Evolutionary conservation across 2,329 filamentous ascomycete genomes (phyloP).

Genomic region (Aspergillus proliferans): DNA sequence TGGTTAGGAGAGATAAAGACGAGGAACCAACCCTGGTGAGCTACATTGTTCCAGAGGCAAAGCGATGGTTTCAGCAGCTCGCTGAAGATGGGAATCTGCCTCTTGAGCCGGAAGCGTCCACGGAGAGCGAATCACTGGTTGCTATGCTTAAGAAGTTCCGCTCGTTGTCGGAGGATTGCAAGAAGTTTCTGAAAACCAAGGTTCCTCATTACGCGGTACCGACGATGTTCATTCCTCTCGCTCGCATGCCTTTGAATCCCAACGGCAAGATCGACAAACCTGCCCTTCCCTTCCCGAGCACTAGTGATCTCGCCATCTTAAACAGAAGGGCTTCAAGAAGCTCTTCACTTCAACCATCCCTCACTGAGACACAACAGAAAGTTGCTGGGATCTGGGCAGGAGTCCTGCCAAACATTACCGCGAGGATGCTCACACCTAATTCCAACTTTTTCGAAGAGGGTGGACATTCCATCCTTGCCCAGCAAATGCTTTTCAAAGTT

Average conservation of each 20-base stretch:
- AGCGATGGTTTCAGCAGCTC: conserved; percentile 36
- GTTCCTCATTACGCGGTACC: conserved; percentile 72
- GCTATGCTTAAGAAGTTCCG: conserved; percentile 56
- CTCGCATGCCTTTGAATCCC: conserved; percentile 71
- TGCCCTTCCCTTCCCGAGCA: conserved; percentile 73
- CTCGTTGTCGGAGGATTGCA: conserved; percentile 52
- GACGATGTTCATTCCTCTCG: conserved; percentile 64
- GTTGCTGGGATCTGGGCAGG: conserved; percentile 69
- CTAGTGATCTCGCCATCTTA: conserved; percentile 57
- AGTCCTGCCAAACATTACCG: conserved; percentile 60
- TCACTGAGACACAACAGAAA: conserved; percentile 55
- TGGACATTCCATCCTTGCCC: conserved; percentile 73
- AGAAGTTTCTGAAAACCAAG: conserved; percentile 64
- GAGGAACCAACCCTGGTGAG: conserved; percentile 83
- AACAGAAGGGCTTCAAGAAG: conserved; percentile 35
- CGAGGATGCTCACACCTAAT: conserved; percentile 60
- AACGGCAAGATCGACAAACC: conserved; percentile 80
- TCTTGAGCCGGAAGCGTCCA: too few relatives aligned
- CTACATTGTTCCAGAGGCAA: conserved; percentile 79
- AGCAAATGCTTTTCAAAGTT: conserved; percentile 70
- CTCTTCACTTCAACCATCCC: conserved; percentile 42
- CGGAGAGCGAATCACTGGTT: conserved; percentile 43
- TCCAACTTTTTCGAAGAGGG: conserved; percentile 70
- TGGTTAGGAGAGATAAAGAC: conserved; percentile 75
- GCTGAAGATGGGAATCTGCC: too few relatives aligned